Base-by-base conservation (phyloP, 345 rosid species). In the Linum usitatissimum region DNA sequence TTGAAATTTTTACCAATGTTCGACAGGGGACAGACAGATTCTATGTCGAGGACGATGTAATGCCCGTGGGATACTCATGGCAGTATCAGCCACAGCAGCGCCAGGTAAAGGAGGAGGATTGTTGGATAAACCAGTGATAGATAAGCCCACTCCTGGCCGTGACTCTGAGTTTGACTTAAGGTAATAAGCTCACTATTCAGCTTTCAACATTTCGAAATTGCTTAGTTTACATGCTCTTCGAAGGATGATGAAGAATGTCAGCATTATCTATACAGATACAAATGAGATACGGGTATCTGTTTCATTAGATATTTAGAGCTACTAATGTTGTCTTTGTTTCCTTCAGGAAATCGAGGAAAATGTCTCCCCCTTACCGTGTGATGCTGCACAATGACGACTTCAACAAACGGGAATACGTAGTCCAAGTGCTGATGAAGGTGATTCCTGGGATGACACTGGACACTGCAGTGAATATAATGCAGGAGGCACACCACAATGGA, bases 371-470 rank as follows among this genome's bases (percentile, higher is more conserved):
- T 20, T 93, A 83, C 67, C 80, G 85, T 0, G 97, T 93, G 36
- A 72, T 93, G 30, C 82, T 93, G 57, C 97, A 90, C 79, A 93
- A 93, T 5, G 97, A 89, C 79, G 80, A 93, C 81, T 89, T 63
- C 77, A 93, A 87, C 77, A 93, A 80, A 67, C 79, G 97, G 64
- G 96, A 90, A 69, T 93, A 93, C 18, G 96, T 89, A 1, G 99
- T 93, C 36, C 96, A 89, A 74, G 99, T 93, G 17, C 63, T 93
- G 80, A 87, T 93, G 97, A 93, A 93, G 68, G 96, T 90, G 18
- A 93, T 90, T 69, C 93, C 91, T 0, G 94, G 96, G 13, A 93
- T 93, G 99, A 87, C 99, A 6, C 70, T 93, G 12, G 99, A 93
- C 80, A 93, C 75, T 54, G 97, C 99, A 0, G 91, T 89, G 20